Base-by-base conservation (phyloP, 768 basidiomycete genomes). In the Cystofilobasidium ferigula region DNA sequence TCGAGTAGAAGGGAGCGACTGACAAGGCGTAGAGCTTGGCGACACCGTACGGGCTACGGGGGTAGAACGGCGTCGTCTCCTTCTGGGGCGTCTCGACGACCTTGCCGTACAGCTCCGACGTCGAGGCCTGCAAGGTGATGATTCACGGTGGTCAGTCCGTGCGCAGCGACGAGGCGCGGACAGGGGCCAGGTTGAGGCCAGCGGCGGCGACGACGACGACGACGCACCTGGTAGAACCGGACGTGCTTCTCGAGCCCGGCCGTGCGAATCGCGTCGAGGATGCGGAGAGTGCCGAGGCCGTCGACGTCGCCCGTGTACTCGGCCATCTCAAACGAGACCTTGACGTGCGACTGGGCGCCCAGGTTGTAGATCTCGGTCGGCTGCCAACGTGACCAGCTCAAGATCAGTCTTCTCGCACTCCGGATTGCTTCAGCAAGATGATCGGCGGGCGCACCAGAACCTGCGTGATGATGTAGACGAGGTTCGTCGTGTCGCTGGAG, bases 301-400 rank as follows among this genome's bases (percentile, higher is more conserved):
- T 98, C 93, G 57, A 98, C 93, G 73, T 98, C 94, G 59, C 89
- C 92, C 0, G 94, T 98, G 79, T 98, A 98, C 78, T 98, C 93
- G 30, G 93, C 89, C 90, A 98, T 94, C 77, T 97, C 94, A 76
- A 98, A 98, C 32, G 92, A 95, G 70, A 98, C 93, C 77, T 98
- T 98, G 80, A 98, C 93, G 79, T 98, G 93, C 48, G 89, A 91
- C 77, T 98, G 93, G 20, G 93, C 93, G 53, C 91, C 93, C 61
- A 98, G 86, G 77, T 97, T 98, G 83, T 95, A 98, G 68, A 98
- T 86, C 78, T 98, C 94, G 26, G 90, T 86, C 2, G 93, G 93
- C 43, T 67, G 18, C 30, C 5, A n/a, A 20, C 3, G 47, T n/a
- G n/a, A n/a, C n/a, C n/a, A n/a, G n/a, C n/a, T n/a, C n/a, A n/a